phyloP scores from a whole-genome alignment of 768 basidiomycete genomes.

The Cantharellus anzutake region DNA sequence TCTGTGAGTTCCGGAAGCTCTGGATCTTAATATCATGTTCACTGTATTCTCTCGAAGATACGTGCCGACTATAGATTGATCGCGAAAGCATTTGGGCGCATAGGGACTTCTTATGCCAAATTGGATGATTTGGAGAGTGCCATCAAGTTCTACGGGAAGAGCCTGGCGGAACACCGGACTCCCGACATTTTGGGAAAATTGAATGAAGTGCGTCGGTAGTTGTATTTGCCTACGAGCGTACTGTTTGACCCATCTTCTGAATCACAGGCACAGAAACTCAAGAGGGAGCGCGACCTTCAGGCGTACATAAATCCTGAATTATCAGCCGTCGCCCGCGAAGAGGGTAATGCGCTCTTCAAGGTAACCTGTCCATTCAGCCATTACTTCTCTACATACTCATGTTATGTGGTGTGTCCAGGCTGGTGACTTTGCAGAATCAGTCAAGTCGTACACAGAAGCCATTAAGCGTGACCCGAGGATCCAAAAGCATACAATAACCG shows the following conservation, averaged over 20 bases:
- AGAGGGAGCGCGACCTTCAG: constrained; percentile 55
- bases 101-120: constrained; percentile 68
- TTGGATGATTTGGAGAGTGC: constrained; percentile 59
- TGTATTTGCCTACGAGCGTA: neutral
- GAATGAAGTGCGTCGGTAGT: constrained; percentile 24
- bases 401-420: constrained; percentile 12
- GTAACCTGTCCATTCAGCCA: constrained; percentile 10
- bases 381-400: neutral
- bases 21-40: neutral
- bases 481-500: constrained; percentile 94
- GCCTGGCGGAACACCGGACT: constrained; percentile 89
- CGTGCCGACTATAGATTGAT: constrained; percentile 89
- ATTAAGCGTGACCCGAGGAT: constrained; percentile 86
- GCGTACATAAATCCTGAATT: constrained; percentile 79
- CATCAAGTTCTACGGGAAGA: constrained; percentile 85
- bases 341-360: constrained; percentile 88
- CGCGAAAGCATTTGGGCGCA: constrained; percentile 85
- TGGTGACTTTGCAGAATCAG: constrained; percentile 80
- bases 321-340: constrained; percentile 69
- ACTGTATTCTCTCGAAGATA: constrained; percentile 24
- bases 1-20: constrained; percentile 26
- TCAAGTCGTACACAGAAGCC: constrained; percentile 84
- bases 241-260: neutral
- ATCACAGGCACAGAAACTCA: constrained; percentile 43
- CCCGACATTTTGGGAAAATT: constrained; percentile 83